Evolutionary conservation across 2,329 filamentous ascomycete genomes (phyloP), one percentile per base, ranked within the genome.

Genomic region (Mycosphaerella sp.): DNA sequence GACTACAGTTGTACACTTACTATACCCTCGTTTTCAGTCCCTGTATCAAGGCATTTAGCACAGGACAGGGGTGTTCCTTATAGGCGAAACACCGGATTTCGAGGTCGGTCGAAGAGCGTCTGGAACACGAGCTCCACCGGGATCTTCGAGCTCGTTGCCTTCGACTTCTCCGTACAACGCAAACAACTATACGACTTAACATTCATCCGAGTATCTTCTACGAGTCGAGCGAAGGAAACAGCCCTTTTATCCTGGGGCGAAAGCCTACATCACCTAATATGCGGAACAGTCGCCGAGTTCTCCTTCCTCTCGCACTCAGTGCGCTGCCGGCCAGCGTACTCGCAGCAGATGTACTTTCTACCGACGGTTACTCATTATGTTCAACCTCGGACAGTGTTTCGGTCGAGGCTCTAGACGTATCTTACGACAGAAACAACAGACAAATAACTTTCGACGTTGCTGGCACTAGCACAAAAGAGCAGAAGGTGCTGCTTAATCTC

Each of bases 371-470:
- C 73, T 81, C 76, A 63, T 82, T 83, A 58, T 97, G 93, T 71
- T 62, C 78, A 62, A 68, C 75, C 52, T 71, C 79, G 61, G 64
- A 74, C 53, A 71, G 74, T 34, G 82, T 97, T 62, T 78, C 77
- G 56, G 84, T 96, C 48, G 75, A 89, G 59, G 82, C 79, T 61
- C 75, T 94, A 56, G 75, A 91, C 62, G 85, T 96, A 54, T 74
- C 79, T 61, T 97, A 94, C 73, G 81, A 95, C 74, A 84, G 84
- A 58, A 76, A 79, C 52, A 82, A 83, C 54, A 83, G 86, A 66
- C 79, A 78, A 43, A 79, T 97, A 55, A 79, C 73, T 3, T 97
- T 96, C 70, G 83, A 97, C 66, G 80, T 96, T 17, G 81, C 84
- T 30, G 93, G 91, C 55, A 82, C 79, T 53, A 96, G 87, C 67